phyloP scores from a whole-genome alignment of 2,329 filamentous ascomycete genomes.

The Fusarium sp. region DNA sequence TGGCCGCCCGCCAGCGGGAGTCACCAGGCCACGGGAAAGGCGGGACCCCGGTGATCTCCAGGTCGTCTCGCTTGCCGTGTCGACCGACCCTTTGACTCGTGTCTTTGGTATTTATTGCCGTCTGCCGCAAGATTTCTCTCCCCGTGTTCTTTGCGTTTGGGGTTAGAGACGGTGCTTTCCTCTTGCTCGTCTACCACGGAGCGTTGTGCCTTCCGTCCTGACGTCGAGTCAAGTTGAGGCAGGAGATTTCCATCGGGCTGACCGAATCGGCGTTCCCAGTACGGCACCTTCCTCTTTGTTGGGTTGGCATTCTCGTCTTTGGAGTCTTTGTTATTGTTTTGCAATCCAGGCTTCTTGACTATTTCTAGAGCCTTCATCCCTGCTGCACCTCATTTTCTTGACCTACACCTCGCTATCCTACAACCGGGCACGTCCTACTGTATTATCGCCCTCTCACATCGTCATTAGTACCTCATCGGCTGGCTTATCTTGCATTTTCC shows the following conservation, averaged over 20 bases:
- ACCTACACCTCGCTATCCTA: background rate
- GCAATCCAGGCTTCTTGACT: background rate
- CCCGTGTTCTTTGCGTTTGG: background rate
- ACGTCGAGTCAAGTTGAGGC: slow-evolving; percentile 4
- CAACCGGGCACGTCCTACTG: background rate
- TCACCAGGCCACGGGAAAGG: background rate
- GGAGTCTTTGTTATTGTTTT: too few species aligned
- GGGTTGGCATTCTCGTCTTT: background rate
- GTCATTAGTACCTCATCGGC: background rate
- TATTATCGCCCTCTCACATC: background rate
- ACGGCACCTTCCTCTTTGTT: background rate
- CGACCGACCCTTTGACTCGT: background rate
- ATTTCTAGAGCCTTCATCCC: background rate
- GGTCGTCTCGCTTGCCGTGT: background rate
- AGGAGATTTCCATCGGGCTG: background rate
- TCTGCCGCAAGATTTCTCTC: background rate
- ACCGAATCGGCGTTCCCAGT: background rate
- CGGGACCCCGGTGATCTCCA: background rate
- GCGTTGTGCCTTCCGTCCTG: background rate
- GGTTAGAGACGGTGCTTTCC: background rate
- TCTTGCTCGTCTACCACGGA: background rate
- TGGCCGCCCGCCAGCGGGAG: background rate
- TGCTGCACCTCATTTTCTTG: background rate
- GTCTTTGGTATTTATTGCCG: background rate
- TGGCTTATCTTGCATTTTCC: background rate